Evolutionary conservation across 441 rosid genomes (phyloP).

Genomic region (Pelargonium citronellum): DNA sequence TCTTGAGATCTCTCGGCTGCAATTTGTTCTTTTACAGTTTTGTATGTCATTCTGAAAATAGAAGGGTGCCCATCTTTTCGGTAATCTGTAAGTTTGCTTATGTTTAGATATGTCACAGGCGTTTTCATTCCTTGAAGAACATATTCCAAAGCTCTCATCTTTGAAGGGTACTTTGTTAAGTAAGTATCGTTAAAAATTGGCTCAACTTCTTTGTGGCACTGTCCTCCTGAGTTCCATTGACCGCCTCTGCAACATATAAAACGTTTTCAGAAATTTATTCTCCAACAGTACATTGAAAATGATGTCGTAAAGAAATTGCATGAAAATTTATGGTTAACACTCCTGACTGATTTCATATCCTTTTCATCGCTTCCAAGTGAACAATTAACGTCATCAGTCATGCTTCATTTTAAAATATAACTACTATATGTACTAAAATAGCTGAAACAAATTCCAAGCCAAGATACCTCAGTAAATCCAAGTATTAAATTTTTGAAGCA

Average conservation of each 20-base stretch:
- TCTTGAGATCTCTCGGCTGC: slow-evolving; percentile 47
- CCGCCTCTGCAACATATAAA: slow-evolving; percentile 46
- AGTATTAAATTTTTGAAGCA: no score
- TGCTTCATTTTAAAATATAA: no score
- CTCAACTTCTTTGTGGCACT: slow-evolving; percentile 55
- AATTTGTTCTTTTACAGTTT: slow-evolving; percentile 30
- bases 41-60: slow-evolving; percentile 41
- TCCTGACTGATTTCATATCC: no score
- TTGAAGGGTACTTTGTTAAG: slow-evolving; percentile 53
- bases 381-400: no score
- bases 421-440: no score
- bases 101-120: slow-evolving; percentile 48
- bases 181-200: slow-evolving; percentile 40
- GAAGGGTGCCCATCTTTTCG: slow-evolving; percentile 67
- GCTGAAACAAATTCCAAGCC: no score
- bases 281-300: neutral
- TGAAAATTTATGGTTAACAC: no score
- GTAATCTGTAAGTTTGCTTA: slow-evolving; percentile 48
- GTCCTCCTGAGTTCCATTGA: slow-evolving; percentile 68
- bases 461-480: no score
- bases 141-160: slow-evolving; percentile 50
- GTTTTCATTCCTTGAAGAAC: slow-evolving; percentile 44
- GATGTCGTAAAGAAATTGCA: neutral
- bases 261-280: neutral
- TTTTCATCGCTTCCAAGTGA: no score